Percentiles rank a stretch among this genome's conserved stretches.
Evolutionary conservation across 306 rosid species (phyloP).

Genomic region (Carpinus viminea): DNA sequence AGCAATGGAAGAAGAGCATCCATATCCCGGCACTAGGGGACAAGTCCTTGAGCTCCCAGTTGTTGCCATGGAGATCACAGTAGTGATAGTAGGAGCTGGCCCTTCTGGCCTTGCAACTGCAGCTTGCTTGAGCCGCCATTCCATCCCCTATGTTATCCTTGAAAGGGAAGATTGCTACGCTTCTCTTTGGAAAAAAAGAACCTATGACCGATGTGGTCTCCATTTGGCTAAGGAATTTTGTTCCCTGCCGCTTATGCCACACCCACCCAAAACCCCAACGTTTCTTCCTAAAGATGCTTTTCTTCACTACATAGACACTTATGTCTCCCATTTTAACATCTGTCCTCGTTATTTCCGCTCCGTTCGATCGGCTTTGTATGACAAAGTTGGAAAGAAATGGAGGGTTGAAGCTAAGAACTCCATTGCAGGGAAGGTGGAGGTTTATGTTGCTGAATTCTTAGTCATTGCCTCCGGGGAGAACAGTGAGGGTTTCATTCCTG

Average conservation of each 20-base stretch:
- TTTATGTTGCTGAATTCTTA: slow-evolving; percentile 27
- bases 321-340: slow-evolving; percentile 29
- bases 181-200: slow-evolving; percentile 55
- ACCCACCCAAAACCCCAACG: slow-evolving; percentile 22
- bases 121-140: slow-evolving; percentile 31
- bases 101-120: slow-evolving; percentile 54
- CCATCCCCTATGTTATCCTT: slow-evolving; percentile 39
- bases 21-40: no score
- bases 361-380: slow-evolving; percentile 29
- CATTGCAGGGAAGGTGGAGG: neutral
- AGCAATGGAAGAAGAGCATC: no score
- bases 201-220: slow-evolving; percentile 46
- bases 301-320: slow-evolving; percentile 36
- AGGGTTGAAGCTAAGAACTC: slow-evolving; percentile 21
- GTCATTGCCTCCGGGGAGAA: slow-evolving; percentile 51
- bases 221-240: slow-evolving; percentile 49
- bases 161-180: slow-evolving; percentile 49
- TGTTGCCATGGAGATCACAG: slow-evolving; percentile 11
- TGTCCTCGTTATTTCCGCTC: slow-evolving; percentile 28
- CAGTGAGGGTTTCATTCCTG: slow-evolving; percentile 27
- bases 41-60: neutral
- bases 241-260: slow-evolving; percentile 32
- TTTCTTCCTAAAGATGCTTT: slow-evolving; percentile 36
- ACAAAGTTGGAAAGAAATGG: slow-evolving; percentile 29
- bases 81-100: slow-evolving; percentile 45